Percentiles rank a stretch among this genome's conserved stretches.
These are phyloP conservation scores for Mycosphaerelloides madeirae DNA, from an alignment of 2,329 filamentous ascomycete species.

Conservation along the genomic window DNA sequence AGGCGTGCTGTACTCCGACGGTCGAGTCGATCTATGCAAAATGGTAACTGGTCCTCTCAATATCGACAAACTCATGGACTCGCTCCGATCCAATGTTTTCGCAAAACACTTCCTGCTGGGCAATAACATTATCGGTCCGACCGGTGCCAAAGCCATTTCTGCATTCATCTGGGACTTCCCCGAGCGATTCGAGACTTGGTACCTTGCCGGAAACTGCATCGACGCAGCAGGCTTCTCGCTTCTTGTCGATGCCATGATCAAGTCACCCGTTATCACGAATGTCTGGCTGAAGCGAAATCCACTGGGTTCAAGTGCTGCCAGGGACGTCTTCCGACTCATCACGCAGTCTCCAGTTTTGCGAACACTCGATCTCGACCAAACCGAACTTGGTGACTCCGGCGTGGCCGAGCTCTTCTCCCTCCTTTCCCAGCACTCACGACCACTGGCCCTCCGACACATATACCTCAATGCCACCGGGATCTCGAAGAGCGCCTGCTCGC, in stretches of 20 bases:
- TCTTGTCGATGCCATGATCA: conserved; percentile 44
- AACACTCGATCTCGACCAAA: conserved; percentile 53
- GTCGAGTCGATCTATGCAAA: conserved; percentile 53
- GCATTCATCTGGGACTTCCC: conserved; percentile 45
- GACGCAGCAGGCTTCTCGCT: conserved; percentile 39
- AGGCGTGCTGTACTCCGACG: conserved; percentile 48
- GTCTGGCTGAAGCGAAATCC: conserved; percentile 55
- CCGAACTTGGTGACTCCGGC: conserved; percentile 47
- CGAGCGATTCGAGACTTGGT: conserved; percentile 51
- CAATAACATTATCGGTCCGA: conserved; percentile 52
- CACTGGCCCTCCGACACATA: conserved; percentile 27
- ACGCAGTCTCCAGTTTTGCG: conserved; percentile 41
- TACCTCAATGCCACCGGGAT: conserved; percentile 35
- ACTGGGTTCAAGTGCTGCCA: conserved; percentile 38
- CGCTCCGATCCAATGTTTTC: conserved; percentile 45
- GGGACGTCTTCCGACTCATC: conserved; percentile 44
- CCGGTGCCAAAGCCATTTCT: conserved; percentile 45
- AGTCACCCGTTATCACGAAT: conserved; percentile 44
- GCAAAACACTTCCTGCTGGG: conserved; percentile 51
- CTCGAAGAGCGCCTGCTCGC: conserved; percentile 20
- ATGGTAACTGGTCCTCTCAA: conserved; percentile 52
- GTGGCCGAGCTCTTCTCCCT: conserved; percentile 43
- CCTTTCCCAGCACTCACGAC: conserved; percentile 9
- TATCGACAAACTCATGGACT: conserved; percentile 48
- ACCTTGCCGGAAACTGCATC: conserved; percentile 53